A percentile compares a stretch with the other conserved stretches of the same genome.
phyloP scores from a whole-genome alignment of 1,284 basidiomycete genomes.

The Porogramme epimiltina region DNA sequence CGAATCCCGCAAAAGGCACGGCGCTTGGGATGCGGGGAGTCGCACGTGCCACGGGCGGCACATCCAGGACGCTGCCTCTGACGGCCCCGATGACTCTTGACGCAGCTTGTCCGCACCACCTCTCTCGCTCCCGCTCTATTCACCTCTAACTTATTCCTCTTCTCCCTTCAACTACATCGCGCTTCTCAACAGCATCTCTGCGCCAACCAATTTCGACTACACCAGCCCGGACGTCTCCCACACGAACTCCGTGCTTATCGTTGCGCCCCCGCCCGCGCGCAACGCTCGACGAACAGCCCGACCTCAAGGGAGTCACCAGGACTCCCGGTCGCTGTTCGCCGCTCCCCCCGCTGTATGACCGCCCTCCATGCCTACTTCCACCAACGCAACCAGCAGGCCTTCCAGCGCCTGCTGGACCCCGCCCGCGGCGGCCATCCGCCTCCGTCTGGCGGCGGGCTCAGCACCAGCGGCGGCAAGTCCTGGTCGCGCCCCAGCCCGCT shows the following conservation, averaged over 20 bases:
- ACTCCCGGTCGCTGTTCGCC: slow-evolving; percentile 26
- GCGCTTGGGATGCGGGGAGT: slow-evolving; percentile 7
- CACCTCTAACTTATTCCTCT: slow-evolving; percentile 22
- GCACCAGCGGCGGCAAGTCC: slow-evolving; percentile 62
- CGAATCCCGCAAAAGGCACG: too few species aligned
- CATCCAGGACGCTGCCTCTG: background rate
- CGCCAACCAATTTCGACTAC: background rate
- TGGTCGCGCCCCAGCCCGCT: slow-evolving; percentile 60
- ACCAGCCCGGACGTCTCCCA: too few species aligned
- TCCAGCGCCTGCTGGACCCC: slow-evolving; percentile 77
- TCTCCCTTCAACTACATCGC: slow-evolving; percentile 12
- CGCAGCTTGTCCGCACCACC: slow-evolving; percentile 3
- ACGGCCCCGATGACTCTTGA: slow-evolving; percentile 8
- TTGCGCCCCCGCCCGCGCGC: slow-evolving; percentile 19
- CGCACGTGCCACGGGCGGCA: slow-evolving; percentile 18
- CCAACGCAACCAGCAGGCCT: slow-evolving; percentile 79
- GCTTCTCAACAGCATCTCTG: background rate
- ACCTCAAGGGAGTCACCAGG: slow-evolving; percentile 25
- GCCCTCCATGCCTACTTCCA: slow-evolving; percentile 81
- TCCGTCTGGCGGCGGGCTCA: slow-evolving; percentile 26
- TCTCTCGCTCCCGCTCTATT: background rate
- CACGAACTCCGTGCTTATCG: slow-evolving; percentile 17
- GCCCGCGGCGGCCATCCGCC: slow-evolving; percentile 19
- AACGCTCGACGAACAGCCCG: slow-evolving; percentile 22
- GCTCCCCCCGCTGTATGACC: slow-evolving; percentile 53